phyloP scores from a whole-genome alignment of 2,329 filamentous ascomycete genomes.

The Parascedosporium putredinis region DNA sequence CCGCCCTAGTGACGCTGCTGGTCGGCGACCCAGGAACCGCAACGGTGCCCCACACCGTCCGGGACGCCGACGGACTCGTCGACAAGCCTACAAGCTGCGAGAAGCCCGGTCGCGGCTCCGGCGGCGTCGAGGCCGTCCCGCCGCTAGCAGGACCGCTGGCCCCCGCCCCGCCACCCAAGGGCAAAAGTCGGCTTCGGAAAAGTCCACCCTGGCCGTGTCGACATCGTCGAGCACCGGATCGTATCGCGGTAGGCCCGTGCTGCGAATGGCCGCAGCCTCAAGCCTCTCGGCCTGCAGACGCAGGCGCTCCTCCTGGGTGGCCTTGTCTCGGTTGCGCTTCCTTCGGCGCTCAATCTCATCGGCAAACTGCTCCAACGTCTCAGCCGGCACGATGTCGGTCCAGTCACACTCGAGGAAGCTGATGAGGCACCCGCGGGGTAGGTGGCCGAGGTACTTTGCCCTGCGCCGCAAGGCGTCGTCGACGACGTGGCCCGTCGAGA shows the following conservation, averaged over 20 bases:
- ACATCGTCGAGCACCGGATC: slow-evolving; percentile 34
- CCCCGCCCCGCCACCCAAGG: neutral
- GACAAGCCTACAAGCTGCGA: slow-evolving; percentile 65
- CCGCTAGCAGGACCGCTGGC: neutral
- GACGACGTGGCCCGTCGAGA: slow-evolving; percentile 78
- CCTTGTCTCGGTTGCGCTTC: slow-evolving; percentile 73
- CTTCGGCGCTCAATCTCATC: slow-evolving; percentile 66
- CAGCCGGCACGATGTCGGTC: slow-evolving; percentile 74
- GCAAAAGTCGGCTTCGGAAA: slow-evolving; percentile 18
- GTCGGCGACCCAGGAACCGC: slow-evolving; percentile 52
- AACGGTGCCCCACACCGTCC: slow-evolving; percentile 89
- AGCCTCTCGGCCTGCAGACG: slow-evolving; percentile 70
- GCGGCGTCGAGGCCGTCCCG: slow-evolving; percentile 34
- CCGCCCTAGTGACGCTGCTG: slow-evolving; percentile 24
- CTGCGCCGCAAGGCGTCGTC: slow-evolving; percentile 76
- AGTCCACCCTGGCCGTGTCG: slow-evolving; percentile 18
- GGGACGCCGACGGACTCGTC: slow-evolving; percentile 61
- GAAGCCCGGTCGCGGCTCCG: slow-evolving; percentile 50
- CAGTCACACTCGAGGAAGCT: slow-evolving; percentile 90
- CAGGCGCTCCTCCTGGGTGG: slow-evolving; percentile 76
- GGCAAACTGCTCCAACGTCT: slow-evolving; percentile 66
- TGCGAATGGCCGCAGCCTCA: slow-evolving; percentile 59
- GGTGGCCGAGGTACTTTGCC: slow-evolving; percentile 76
- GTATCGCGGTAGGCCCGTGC: slow-evolving; percentile 30
- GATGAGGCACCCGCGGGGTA: slow-evolving; percentile 84